A percentile compares a stretch with the other conserved stretches of the same genome.
Evolutionary conservation across 306 rosid genomes (phyloP).

Genomic region (Begonia fuchsioides): DNA sequence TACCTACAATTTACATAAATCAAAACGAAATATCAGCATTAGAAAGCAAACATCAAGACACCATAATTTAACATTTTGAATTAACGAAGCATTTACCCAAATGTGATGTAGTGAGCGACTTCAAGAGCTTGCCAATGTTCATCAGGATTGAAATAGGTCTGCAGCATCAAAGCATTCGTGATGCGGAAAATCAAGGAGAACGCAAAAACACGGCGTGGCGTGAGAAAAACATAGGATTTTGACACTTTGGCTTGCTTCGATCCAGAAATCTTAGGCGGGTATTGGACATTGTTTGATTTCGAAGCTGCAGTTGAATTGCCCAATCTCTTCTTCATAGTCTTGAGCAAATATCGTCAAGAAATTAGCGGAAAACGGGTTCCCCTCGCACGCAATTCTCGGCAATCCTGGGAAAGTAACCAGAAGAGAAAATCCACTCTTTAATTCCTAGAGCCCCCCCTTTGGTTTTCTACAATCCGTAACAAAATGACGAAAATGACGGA

Average conservation of each 20-base stretch:
- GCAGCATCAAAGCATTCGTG: conserved; percentile 53
- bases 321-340: conserved; percentile 44
- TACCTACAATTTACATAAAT: conserved; percentile 31
- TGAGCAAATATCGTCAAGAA: too few species aligned
- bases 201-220: conserved; percentile 24
- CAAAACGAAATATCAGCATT: conserved; percentile 5
- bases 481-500: too few species aligned
- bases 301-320: conserved; percentile 8
- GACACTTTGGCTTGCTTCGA: conserved; percentile 10
- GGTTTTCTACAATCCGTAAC: too few species aligned
- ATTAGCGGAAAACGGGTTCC: too few species aligned
- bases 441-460: too few species aligned
- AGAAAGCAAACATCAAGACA: neutral
- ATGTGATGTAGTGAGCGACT: conserved; percentile 73
- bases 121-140: conserved; percentile 97
- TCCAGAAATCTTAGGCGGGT: conserved; percentile 12
- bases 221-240: conserved; percentile 1
- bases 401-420: too few species aligned
- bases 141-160: conserved; percentile 87
- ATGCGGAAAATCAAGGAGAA: conserved; percentile 64
- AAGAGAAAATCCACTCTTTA: too few species aligned
- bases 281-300: neutral
- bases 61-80: neutral
- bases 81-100: conserved; percentile 32
- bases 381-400: too few species aligned